Evolutionary conservation across 148 eudicot genomes (phyloP).

Genomic region (Silene conica): DNA sequence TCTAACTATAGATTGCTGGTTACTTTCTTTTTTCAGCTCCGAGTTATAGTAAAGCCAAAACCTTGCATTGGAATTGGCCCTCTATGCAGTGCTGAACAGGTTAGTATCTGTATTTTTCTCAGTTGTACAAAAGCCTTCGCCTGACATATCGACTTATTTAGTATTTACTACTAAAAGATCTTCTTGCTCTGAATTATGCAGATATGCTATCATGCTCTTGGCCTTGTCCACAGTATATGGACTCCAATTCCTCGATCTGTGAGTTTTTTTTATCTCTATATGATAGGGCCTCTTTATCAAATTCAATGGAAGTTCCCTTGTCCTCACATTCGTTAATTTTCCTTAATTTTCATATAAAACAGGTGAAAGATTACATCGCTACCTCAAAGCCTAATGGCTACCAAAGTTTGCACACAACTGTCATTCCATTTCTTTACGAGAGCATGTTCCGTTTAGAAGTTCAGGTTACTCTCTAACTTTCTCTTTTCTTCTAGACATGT

Average conservation of each 20-base stretch:
- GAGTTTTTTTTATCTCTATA: constrained; percentile 31
- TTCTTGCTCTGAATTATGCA: constrained; percentile 30
- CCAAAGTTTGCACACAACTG: constrained; percentile 97
- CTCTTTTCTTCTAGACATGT: neutral
- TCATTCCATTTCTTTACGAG: constrained; percentile 95
- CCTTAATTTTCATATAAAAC: constrained; percentile 21
- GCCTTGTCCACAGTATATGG: constrained; percentile 95
- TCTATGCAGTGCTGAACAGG: constrained; percentile 90
- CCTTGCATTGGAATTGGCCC: constrained; percentile 80
- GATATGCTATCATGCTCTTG: constrained; percentile 96
- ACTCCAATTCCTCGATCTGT: constrained; percentile 91
- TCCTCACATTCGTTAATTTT: neutral
- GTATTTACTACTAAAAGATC: neutral
- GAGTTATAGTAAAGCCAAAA: constrained; percentile 81
- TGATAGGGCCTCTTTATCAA: neutral
- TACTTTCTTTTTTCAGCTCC: constrained; percentile 45
- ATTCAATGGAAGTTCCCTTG: neutral
- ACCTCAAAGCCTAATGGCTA: constrained; percentile 97
- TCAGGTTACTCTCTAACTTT: constrained; percentile 51
- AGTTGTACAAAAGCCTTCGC: neutral
- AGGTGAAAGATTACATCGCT: constrained; percentile 97
- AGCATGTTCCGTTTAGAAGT: constrained; percentile 97
- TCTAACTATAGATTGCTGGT: constrained; percentile 8
- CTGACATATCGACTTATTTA: neutral
- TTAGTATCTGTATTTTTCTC: constrained; percentile 20